Evolutionary conservation across 2,329 filamentous ascomycete genomes (phyloP).

Genomic region (Verticillium alfalfae): DNA sequence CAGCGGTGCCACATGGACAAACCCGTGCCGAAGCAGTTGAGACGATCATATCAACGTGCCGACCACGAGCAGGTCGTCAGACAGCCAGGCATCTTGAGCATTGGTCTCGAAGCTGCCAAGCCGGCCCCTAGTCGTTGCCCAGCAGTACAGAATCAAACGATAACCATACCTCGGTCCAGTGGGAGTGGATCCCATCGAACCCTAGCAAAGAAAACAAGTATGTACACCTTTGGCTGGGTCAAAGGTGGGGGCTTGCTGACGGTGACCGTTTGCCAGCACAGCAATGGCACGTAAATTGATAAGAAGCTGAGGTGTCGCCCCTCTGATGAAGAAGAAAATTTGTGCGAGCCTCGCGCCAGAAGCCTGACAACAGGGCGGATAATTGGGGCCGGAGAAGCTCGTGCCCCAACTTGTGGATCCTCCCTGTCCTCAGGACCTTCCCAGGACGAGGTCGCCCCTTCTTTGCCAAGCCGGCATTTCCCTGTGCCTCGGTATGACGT

Average conservation of each 20-base stretch:
- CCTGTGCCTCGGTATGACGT: no score
- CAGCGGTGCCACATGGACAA: background rate
- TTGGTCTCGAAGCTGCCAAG: background rate
- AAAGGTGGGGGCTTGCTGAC: background rate
- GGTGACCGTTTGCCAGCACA: background rate
- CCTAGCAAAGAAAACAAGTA: background rate
- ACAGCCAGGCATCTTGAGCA: background rate
- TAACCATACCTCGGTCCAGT: background rate
- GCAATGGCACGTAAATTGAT: background rate
- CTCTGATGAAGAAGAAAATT: background rate
- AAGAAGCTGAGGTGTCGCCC: background rate
- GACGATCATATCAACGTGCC: background rate
- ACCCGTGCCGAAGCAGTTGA: background rate
- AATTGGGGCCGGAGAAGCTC: background rate
- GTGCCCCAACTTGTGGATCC: background rate
- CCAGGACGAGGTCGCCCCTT: no score
- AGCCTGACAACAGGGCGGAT: background rate
- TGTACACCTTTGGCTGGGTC: background rate
- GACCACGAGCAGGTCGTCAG: background rate
- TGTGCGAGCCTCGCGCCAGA: background rate
- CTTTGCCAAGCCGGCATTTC: no score
- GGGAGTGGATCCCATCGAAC: background rate
- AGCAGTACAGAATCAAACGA: background rate
- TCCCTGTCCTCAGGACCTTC: no score
- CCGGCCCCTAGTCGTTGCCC: background rate